These are phyloP conservation scores for Lecanicillium sp. DNA, from an alignment of 2,329 filamentous ascomycete species.

Conservation along the genomic window DNA sequence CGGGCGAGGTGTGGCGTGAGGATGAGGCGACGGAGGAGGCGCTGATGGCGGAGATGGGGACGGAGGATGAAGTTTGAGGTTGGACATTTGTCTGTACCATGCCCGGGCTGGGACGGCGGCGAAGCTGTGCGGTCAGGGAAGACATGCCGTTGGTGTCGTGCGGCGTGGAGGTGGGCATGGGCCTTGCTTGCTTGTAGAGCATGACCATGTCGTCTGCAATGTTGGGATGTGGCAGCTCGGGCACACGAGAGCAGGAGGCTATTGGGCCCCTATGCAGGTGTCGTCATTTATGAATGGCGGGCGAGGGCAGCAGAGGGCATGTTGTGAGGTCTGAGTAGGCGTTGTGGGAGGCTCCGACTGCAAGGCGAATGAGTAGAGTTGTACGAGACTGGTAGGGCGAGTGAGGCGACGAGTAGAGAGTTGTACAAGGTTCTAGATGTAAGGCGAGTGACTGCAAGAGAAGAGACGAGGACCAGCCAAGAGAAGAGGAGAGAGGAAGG, in stretches of 20 bases:
- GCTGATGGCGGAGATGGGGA: constrained; percentile 50
- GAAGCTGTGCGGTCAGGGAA: constrained; percentile 33
- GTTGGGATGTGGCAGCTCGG: background rate
- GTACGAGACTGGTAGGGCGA: background rate
- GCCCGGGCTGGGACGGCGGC: constrained; percentile 39
- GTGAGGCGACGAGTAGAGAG: background rate
- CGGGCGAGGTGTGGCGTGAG: constrained; percentile 50
- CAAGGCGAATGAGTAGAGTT: no score
- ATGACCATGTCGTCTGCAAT: constrained; percentile 9
- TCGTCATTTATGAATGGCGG: constrained; percentile 13
- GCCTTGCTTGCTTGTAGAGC: constrained; percentile 10
- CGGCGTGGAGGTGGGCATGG: constrained; percentile 16
- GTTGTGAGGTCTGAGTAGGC: constrained; percentile 11
- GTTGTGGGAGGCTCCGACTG: no score
- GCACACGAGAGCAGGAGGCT: constrained; percentile 6
- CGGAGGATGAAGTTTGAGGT: constrained; percentile 31
- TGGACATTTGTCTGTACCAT: constrained; percentile 43
- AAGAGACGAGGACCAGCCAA: background rate
- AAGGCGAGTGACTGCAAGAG: background rate
- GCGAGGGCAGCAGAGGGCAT: constrained; percentile 3
- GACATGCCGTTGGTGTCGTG: constrained; percentile 34
- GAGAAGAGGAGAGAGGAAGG: no score
- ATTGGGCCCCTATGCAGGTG: constrained; percentile 6
- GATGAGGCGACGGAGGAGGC: constrained; percentile 50
- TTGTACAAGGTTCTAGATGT: background rate